phyloP scores from a whole-genome alignment of 2,329 filamentous ascomycete genomes.

The Stagonosporopsis rhizophila region DNA sequence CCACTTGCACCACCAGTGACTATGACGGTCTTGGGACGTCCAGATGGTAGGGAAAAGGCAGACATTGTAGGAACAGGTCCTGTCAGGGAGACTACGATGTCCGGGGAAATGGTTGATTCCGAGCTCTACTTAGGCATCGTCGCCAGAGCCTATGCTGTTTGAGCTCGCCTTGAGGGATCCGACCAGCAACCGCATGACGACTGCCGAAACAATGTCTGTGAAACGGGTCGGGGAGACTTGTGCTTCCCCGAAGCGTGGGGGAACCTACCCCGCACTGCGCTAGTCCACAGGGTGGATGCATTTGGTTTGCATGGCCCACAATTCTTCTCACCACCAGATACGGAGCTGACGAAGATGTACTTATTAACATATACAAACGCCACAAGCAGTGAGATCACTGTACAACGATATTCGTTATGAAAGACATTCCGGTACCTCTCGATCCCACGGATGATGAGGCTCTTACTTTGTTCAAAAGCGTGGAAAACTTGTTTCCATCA shows the following conservation, averaged over 20 bases:
- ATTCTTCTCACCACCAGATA: neutral
- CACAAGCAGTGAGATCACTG: neutral
- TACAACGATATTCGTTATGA: neutral
- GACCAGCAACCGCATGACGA: neutral
- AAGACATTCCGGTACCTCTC: constrained; percentile 16
- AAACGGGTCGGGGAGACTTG: constrained; percentile 15
- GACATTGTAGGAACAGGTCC: neutral
- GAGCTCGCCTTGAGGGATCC: neutral
- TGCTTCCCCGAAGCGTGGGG: constrained; percentile 11
- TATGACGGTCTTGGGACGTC: constrained; percentile 46
- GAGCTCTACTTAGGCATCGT: neutral
- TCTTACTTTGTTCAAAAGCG: constrained; percentile 49
- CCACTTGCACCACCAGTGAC: constrained; percentile 53
- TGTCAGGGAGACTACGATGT: neutral
- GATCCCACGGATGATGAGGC: constrained; percentile 52
- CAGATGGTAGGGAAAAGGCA: constrained; percentile 13
- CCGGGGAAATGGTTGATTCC: neutral
- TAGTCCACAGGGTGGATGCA: neutral
- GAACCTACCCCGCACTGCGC: constrained; percentile 18
- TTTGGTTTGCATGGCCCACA: neutral
- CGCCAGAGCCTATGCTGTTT: neutral
- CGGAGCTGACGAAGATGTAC: neutral
- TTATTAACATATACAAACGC: neutral
- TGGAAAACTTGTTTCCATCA: constrained; percentile 55
- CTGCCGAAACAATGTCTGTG: neutral